A percentile compares a stretch with the other conserved stretches of the same genome.
These are phyloP conservation scores for Dothiorella sarmentorum DNA, from an alignment of 2,329 filamentous ascomycete genomes.

Conservation along the genomic window DNA sequence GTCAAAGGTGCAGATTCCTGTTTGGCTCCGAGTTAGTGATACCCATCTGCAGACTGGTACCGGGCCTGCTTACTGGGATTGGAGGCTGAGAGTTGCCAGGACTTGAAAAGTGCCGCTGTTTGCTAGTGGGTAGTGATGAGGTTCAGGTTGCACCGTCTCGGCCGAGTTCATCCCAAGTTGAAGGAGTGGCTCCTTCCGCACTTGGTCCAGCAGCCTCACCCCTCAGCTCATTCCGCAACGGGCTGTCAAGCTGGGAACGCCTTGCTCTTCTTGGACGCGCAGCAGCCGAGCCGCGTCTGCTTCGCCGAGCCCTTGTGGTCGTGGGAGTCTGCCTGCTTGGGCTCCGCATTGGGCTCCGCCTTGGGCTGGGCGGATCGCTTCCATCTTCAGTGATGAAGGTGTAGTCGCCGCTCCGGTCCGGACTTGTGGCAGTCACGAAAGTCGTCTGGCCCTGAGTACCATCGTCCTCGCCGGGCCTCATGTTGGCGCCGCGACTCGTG, in stretches of 20 bases:
- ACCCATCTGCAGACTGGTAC: too few relatives aligned
- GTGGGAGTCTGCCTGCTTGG: neutral
- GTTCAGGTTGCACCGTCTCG: neutral
- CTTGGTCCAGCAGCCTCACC: neutral
- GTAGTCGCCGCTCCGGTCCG: neutral
- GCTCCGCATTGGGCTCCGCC: neutral
- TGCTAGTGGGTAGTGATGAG: neutral
- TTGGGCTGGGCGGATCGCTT: conserved; percentile 1
- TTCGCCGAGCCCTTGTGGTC: neutral
- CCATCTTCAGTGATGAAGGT: conserved; percentile 16
- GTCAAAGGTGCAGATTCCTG: too few relatives aligned
- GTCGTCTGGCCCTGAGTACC: neutral
- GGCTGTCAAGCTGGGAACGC: neutral
- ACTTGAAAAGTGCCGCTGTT: neutral
- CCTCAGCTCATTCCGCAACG: conserved; percentile 9
- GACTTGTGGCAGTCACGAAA: neutral
- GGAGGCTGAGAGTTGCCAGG: neutral
- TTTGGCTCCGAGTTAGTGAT: neutral
- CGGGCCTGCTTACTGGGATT: neutral
- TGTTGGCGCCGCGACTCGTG: neutral
- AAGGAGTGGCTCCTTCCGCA: conserved; percentile 1
- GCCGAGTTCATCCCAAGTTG: conserved; percentile 4
- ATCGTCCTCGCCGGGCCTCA: conserved; percentile 3
- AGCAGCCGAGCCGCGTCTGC: neutral
- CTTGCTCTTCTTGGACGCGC: neutral